Evolutionary conservation across 108 stramenopile species (phyloP), one percentile per base, ranked within the genome.

Genomic region (Nitzschia sp.): DNA sequence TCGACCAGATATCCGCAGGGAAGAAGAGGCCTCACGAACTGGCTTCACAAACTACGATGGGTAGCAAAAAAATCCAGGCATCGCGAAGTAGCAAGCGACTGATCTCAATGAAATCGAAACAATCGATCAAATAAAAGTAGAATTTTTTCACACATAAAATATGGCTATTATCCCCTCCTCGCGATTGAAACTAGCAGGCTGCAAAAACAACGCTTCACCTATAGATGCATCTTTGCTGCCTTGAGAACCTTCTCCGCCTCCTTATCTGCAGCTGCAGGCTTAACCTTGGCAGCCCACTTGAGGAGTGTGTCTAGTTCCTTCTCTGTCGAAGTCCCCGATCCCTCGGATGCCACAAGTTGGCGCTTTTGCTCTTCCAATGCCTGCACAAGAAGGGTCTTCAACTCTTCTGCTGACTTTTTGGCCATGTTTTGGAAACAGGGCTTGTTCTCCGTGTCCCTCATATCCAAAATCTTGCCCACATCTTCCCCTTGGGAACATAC

Each of bases 271-370:
- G 78, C 82, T n/a, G 74, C 55, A 29, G 78, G 62, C 48, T 95
- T 95, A 48, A 95, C 53, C 54, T 87, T 92, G 10, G 53, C 77
- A 0, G 86, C 76, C 94, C 91, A 95, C 62, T 89, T 92, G 67
- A 86, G 53, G 58, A 90, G 70, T 20, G 63, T 72, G 43, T 84
- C 74, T 51, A 95, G 67, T 44, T 87, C 88, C 61, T 90, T 92
- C 60, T 92, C 86, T 0, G 82, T 85, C 8, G 41, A 53, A n/a
- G 87, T 88, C 63, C 85, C 88, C 64, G 67, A 57, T 34, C 89
- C 91, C 65, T 93, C 89, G 26, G 71, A 46, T 51, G 83, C 71
- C 43, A 87, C 73, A 37, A 95, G 77, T 51, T 68, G 78, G 21
- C 70, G 70, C 70, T 54, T 85, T 80, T 95, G 94, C 51, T 80